phyloP scores from a whole-genome alignment of 2,329 filamentous ascomycete species.

The Xylaria sp. region DNA sequence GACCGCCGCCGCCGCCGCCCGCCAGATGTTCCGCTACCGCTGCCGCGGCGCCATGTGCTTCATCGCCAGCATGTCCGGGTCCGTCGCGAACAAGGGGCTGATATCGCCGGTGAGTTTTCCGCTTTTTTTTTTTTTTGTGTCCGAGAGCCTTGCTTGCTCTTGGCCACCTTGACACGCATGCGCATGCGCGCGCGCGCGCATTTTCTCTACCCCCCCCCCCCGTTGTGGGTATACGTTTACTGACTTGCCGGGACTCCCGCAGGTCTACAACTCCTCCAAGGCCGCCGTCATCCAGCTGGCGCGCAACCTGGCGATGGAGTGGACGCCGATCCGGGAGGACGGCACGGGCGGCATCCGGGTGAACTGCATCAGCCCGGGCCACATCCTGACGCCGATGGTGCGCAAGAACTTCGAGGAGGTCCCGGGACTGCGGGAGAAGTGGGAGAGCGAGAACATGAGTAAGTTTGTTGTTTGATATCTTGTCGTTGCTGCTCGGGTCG shows the following conservation, averaged over 20 bases:
- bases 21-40: slow-evolving; percentile 59
- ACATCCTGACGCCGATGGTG: slow-evolving; percentile 74
- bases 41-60: slow-evolving; percentile 58
- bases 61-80: slow-evolving; percentile 59
- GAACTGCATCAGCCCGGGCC: slow-evolving; percentile 70
- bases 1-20: slow-evolving; percentile 71
- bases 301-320: slow-evolving; percentile 66
- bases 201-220: too few species aligned
- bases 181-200: too few species aligned
- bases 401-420: slow-evolving; percentile 69
- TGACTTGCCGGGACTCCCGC: too few species aligned
- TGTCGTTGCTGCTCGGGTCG: too few species aligned
- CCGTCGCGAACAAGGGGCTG: slow-evolving; percentile 60
- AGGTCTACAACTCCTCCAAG: slow-evolving; percentile 70
- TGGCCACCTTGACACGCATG: too few species aligned
- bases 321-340: slow-evolving; percentile 49
- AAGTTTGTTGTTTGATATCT: too few species aligned
- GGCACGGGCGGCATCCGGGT: slow-evolving; percentile 62
- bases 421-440: slow-evolving; percentile 60
- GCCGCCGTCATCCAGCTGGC: slow-evolving; percentile 66
- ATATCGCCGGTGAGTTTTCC: too few species aligned
- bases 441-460: slow-evolving; percentile 77
- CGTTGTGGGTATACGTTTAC: too few species aligned
- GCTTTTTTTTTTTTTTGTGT: too few species aligned
- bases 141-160: too few species aligned